These are phyloP conservation scores for Neopestalotiopsis sp. DNA, from an alignment of 2,329 filamentous ascomycete species.

Conservation along the genomic window DNA sequence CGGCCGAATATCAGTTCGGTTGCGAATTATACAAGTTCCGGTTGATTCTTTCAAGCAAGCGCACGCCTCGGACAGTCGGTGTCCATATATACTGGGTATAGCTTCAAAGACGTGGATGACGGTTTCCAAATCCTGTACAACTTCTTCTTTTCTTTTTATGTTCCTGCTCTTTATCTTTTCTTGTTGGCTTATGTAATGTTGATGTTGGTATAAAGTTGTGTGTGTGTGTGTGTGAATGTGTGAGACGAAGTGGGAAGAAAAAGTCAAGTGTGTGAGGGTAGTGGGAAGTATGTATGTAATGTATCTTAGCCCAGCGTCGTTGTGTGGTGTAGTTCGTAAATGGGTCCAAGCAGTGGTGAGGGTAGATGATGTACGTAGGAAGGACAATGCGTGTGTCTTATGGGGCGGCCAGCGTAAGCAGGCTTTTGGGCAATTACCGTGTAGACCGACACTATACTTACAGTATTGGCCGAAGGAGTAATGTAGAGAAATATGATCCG, in stretches of 20 bases:
- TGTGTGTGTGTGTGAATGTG: not conserved
- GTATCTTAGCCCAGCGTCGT: conserved; percentile 1
- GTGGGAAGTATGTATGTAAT: not conserved
- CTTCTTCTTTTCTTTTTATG: not conserved
- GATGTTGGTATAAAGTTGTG: not conserved
- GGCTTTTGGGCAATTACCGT: conserved; percentile 16
- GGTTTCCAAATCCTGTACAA: not conserved
- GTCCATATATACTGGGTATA: not conserved
- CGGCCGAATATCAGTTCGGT: not conserved
- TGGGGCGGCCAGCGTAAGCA: conserved; percentile 16
- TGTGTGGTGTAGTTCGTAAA: not conserved
- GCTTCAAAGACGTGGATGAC: not conserved
- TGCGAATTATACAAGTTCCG: conserved; percentile 1
- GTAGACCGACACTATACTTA: conserved; percentile 19
- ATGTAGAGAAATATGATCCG: conserved; percentile 19
- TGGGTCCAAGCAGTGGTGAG: not conserved
- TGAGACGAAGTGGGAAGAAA: not conserved
- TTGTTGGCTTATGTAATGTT: not conserved
- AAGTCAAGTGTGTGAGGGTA: not conserved
- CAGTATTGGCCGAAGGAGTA: conserved; percentile 13
- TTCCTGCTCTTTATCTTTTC: not conserved
- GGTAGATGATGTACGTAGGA: not conserved
- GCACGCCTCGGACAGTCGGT: not conserved
- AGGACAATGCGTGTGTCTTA: conserved; percentile 15
- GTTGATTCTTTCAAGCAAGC: not conserved